A percentile compares a stretch with the other conserved stretches of the same genome.
phyloP scores from a whole-genome alignment of 2,329 filamentous ascomycete genomes.

The Sporothrix phasma region DNA sequence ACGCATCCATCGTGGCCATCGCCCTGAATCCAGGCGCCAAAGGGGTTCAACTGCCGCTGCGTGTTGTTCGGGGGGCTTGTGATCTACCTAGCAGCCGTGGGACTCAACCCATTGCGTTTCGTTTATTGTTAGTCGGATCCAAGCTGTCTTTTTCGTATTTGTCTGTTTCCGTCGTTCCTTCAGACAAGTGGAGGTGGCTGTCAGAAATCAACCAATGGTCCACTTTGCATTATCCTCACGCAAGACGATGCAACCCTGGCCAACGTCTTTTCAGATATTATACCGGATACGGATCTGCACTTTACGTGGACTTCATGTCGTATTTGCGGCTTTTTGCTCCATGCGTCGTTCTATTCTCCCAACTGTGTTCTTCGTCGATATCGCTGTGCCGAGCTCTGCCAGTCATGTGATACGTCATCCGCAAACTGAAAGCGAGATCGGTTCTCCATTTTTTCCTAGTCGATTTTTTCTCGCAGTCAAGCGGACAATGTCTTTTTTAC shows the following conservation, averaged over 20 bases:
- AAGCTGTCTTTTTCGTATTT: too few species aligned
- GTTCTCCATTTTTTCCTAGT: slow-evolving; percentile 7
- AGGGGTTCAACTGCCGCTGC: too few species aligned
- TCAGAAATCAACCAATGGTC: neutral
- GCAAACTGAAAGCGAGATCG: slow-evolving; percentile 7
- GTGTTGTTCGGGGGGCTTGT: too few species aligned
- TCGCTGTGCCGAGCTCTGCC: neutral
- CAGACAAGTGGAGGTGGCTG: neutral
- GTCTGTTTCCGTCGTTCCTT: neutral
- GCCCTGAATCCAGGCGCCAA: too few species aligned
- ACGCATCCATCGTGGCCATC: too few species aligned
- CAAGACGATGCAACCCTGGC: neutral
- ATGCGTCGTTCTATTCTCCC: neutral
- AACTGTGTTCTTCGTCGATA: neutral
- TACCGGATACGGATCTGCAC: neutral
- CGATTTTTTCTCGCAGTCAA: neutral
- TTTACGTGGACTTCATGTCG: neutral
- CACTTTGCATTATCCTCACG: neutral
- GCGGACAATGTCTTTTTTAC: neutral
- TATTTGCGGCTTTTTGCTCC: neutral
- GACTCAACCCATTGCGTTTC: too few species aligned
- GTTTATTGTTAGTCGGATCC: too few species aligned
- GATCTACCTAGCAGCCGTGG: too few species aligned
- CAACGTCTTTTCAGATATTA: neutral
- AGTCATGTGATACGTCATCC: slow-evolving; percentile 10